Percentiles rank a stretch among this genome's conserved stretches.
phyloP scores from a whole-genome alignment of 768 basidiomycete species.

The Tremella fuciformis region DNA sequence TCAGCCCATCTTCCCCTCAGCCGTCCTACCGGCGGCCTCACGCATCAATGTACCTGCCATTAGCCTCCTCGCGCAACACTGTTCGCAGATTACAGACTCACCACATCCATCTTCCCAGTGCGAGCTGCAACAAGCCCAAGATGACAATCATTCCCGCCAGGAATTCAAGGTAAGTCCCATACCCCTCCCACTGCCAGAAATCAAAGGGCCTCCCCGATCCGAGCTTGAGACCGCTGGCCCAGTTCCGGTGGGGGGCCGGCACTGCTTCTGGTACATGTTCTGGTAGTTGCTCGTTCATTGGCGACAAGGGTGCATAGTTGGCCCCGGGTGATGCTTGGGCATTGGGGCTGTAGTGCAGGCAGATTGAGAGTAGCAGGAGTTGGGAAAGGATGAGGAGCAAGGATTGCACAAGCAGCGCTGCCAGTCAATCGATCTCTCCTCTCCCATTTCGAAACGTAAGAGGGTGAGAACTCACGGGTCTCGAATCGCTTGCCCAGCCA shows the following conservation, averaged over 20 bases:
- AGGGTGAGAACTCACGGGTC: slow-evolving; percentile 31
- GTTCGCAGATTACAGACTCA: slow-evolving; percentile 19
- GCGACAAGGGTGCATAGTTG: slow-evolving; percentile 38
- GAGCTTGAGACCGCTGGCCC: neutral
- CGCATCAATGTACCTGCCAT: slow-evolving; percentile 48
- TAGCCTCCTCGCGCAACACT: neutral
- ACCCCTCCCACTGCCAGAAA: slow-evolving; percentile 50
- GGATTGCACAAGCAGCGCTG: slow-evolving; percentile 50
- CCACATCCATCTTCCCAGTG: slow-evolving; percentile 47
- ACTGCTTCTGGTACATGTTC: neutral
- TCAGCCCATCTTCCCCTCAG: slow-evolving; percentile 7
- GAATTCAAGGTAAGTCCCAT: slow-evolving; percentile 49
- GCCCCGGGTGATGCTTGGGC: slow-evolving; percentile 1
- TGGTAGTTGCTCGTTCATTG: slow-evolving; percentile 10
- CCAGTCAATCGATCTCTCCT: neutral
- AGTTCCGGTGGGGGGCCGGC: neutral
- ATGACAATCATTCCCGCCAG: slow-evolving; percentile 48
- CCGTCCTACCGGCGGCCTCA: slow-evolving; percentile 20
- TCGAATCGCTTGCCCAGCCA: slow-evolving; percentile 51
- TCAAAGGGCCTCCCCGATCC: slow-evolving; percentile 31
- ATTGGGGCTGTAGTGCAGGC: slow-evolving; percentile 46
- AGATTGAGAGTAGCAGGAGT: slow-evolving; percentile 48
- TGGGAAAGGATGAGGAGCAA: slow-evolving; percentile 51
- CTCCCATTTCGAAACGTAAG: neutral
- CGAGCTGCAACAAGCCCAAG: slow-evolving; percentile 40